A percentile compares a stretch with the other conserved stretches of the same genome.
These are phyloP conservation scores for Coniella vitis DNA, from an alignment of 2,329 filamentous ascomycete species.

Conservation along the genomic window DNA sequence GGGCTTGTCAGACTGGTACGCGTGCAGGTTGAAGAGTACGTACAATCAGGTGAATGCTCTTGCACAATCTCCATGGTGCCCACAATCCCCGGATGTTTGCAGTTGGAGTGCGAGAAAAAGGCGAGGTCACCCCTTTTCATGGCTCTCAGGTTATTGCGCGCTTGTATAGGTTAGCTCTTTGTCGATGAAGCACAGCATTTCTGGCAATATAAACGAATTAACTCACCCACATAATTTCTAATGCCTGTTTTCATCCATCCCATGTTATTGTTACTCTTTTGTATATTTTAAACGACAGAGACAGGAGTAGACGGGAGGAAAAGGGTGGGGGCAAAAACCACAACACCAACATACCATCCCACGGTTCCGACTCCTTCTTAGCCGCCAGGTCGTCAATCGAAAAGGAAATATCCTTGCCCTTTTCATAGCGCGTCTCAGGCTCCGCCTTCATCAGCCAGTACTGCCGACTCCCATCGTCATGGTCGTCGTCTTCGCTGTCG, in stretches of 20 bases:
- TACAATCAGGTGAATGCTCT: conserved; percentile 75
- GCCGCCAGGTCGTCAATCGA: conserved; percentile 83
- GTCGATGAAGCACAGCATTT: neutral
- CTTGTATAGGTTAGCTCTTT: conserved; percentile 28
- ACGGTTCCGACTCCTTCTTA: conserved; percentile 72
- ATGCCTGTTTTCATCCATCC: conserved; percentile 25
- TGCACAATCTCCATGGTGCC: conserved; percentile 84
- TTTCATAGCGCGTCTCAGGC: conserved; percentile 79
- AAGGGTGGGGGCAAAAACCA: too few relatives aligned
- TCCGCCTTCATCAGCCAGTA: conserved; percentile 87
- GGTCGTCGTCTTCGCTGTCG: neutral
- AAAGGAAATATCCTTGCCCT: conserved; percentile 83
- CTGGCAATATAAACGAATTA: neutral
- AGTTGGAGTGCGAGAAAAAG: conserved; percentile 97
- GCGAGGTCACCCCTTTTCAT: conserved; percentile 91
- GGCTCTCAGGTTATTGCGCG: conserved; percentile 79
- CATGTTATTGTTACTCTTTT: conserved; percentile 27
- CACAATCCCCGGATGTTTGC: conserved; percentile 80
- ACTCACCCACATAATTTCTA: conserved; percentile 25
- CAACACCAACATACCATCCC: conserved; percentile 64
- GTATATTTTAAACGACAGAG: conserved; percentile 25
- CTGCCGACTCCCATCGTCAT: conserved; percentile 20
- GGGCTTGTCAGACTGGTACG: neutral
- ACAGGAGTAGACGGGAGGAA: neutral
- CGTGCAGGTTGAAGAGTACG: conserved; percentile 22